A percentile compares a stretch with the other conserved stretches of the same genome.
Evolutionary conservation across 768 basidiomycete species (phyloP).

Genomic region (Suillus clintonianus): DNA sequence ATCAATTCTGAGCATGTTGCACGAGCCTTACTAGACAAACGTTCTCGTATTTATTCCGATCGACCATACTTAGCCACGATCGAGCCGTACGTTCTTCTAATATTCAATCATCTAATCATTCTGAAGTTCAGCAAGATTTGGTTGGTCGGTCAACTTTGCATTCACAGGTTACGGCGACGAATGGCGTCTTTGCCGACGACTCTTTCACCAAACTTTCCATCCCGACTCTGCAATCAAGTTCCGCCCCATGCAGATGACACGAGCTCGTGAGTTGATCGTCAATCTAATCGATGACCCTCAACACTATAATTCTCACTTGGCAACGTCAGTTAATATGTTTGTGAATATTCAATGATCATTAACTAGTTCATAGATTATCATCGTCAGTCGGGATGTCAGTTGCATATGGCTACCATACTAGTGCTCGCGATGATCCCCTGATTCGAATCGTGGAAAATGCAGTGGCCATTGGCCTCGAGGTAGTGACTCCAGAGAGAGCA

Average conservation of each 20-base stretch:
- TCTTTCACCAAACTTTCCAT: slow-evolving; percentile 41
- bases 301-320: slow-evolving; percentile 25
- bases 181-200: slow-evolving; percentile 32
- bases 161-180: slow-evolving; percentile 1
- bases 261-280: slow-evolving; percentile 25
- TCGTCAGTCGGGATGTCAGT: slow-evolving; percentile 2
- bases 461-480: neutral
- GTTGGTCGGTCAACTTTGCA: neutral
- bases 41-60: slow-evolving; percentile 9
- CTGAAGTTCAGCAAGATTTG: neutral
- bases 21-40: slow-evolving; percentile 2
- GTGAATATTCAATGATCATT: neutral
- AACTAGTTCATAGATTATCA: slow-evolving; percentile 12
- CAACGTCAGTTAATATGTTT: neutral
- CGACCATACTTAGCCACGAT: slow-evolving; percentile 1
- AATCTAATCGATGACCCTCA: slow-evolving; percentile 29
- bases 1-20: slow-evolving; percentile 4
- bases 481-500: slow-evolving; percentile 1
- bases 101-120: neutral
- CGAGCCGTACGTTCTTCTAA: neutral
- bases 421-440: slow-evolving; percentile 2
- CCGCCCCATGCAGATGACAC: slow-evolving; percentile 25
- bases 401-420: neutral
- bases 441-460: neutral
- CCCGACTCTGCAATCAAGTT: slow-evolving; percentile 27